phyloP scores from a whole-genome alignment of 1,284 basidiomycete species.

The Moesziomyces globuligerus region DNA sequence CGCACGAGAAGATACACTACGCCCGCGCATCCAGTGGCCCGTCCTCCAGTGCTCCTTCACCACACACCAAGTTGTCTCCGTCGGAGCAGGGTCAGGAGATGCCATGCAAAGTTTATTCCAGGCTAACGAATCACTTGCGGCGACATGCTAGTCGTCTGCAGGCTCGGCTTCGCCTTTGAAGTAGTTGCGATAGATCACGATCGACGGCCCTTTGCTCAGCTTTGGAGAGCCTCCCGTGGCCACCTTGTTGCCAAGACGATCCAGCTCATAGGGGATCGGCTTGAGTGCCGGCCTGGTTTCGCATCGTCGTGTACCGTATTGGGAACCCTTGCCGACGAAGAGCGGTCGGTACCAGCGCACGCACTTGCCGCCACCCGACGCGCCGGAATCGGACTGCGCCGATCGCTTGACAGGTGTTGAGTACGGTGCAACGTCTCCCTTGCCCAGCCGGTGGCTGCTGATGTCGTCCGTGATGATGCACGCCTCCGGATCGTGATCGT shows the following conservation, averaged over 20 bases:
- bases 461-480: conserved; percentile 39
- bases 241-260: conserved; percentile 40
- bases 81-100: background rate
- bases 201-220: conserved; percentile 36
- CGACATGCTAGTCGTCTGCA: conserved; percentile 23
- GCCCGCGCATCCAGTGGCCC: no score
- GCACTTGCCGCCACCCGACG: conserved; percentile 11
- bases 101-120: background rate
- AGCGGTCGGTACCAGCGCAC: conserved; percentile 47
- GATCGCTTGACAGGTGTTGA: conserved; percentile 23
- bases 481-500: conserved; percentile 45
- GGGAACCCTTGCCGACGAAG: conserved; percentile 36
- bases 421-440: conserved; percentile 36
- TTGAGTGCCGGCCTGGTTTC: conserved; percentile 29
- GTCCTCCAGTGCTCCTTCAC: no score
- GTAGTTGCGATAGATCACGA: conserved; percentile 44
- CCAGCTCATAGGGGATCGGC: conserved; percentile 35
- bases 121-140: background rate
- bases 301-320: conserved; percentile 24
- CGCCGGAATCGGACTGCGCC: background rate
- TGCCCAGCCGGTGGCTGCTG: conserved; percentile 35
- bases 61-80: no score
- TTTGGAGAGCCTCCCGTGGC: conserved; percentile 38
- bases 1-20: no score
- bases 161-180: conserved; percentile 46